Percentiles rank a stretch among this genome's conserved stretches.
Conservation (phyloP, 2,329 filamentous ascomycete genomes). For the Xylaria sp. region DNA sequence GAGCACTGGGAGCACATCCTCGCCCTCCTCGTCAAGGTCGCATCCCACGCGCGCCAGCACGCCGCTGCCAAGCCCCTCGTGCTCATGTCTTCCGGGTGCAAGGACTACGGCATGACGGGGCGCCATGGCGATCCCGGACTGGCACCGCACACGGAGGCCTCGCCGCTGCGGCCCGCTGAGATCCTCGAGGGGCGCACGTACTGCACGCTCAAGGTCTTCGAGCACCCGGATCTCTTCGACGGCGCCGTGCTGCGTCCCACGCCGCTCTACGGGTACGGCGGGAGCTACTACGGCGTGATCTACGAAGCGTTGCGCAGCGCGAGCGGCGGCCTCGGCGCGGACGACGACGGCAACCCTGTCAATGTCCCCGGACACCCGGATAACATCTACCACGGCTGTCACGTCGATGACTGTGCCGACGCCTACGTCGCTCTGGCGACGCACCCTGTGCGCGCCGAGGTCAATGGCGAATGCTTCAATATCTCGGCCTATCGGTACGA, state of each 20-base stretch:
- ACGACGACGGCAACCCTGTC: conserved; percentile 39
- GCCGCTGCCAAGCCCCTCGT: conserved; percentile 54
- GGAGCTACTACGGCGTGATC: conserved; percentile 57
- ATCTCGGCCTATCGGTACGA: conserved; percentile 59
- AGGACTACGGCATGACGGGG: conserved; percentile 58
- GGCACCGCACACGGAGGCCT: conserved; percentile 57
- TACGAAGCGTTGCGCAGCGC: conserved; percentile 48
- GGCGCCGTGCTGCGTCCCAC: conserved; percentile 59
- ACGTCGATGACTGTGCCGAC: conserved; percentile 62
- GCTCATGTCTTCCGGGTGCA: conserved; percentile 61
- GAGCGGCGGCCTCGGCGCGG: background rate
- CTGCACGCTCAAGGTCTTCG: conserved; percentile 52
- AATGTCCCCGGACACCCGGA: conserved; percentile 51
- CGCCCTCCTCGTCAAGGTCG: conserved; percentile 50
- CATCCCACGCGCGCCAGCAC: conserved; percentile 48
- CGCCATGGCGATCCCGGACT: conserved; percentile 52
- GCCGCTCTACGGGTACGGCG: conserved; percentile 58
- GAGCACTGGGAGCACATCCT: conserved; percentile 54
- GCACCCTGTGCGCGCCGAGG: conserved; percentile 47
- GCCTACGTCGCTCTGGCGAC: conserved; percentile 59
- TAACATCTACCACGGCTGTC: conserved; percentile 58
- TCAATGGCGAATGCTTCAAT: conserved; percentile 58
- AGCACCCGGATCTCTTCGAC: conserved; percentile 55
- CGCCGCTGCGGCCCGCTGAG: conserved; percentile 51
- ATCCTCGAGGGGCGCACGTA: conserved; percentile 50